A percentile compares a stretch with the other conserved stretches of the same genome.
These are phyloP conservation scores for Eucalyptus sp. DNA, from an alignment of 345 rosid genomes.

Conservation along the genomic window DNA sequence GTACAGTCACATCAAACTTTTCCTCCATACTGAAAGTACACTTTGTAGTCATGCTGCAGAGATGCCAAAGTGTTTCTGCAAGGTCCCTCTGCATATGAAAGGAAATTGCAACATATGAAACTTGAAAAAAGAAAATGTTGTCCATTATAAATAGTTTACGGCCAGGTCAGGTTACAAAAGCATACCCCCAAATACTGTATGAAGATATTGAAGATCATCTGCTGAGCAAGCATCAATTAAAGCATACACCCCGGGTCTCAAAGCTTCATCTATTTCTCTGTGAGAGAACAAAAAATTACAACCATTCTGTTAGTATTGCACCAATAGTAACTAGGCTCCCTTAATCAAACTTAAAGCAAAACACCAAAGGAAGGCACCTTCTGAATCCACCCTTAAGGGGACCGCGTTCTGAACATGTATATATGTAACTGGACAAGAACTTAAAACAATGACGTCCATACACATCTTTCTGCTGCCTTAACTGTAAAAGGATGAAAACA, in stretches of 20 bases:
- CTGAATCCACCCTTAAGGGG: slow-evolving; percentile 63
- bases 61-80: slow-evolving; percentile 65
- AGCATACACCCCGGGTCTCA: slow-evolving; percentile 85
- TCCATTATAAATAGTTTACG: background rate
- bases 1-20: slow-evolving; percentile 41
- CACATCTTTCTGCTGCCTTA: slow-evolving; percentile 70
- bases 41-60: slow-evolving; percentile 71
- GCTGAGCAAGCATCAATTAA: slow-evolving; percentile 75
- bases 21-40: slow-evolving; percentile 71
- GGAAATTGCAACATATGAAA: background rate
- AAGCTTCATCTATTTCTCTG: slow-evolving; percentile 90
- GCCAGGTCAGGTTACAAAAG: background rate
- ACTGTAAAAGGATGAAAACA: slow-evolving; percentile 24
- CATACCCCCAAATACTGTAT: slow-evolving; percentile 79
- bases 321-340: background rate
- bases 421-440: slow-evolving; percentile 64
- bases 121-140: background rate
- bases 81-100: slow-evolving; percentile 73
- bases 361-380: slow-evolving; percentile 32
- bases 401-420: slow-evolving; percentile 69
- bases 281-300: background rate
- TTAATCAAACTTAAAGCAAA: background rate
- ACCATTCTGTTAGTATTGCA: background rate
- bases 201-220: slow-evolving; percentile 77
- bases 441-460: slow-evolving; percentile 67